Base-by-base conservation (phyloP, 495 filamentous ascomycete genomes). In the Penicillium soppii region DNA sequence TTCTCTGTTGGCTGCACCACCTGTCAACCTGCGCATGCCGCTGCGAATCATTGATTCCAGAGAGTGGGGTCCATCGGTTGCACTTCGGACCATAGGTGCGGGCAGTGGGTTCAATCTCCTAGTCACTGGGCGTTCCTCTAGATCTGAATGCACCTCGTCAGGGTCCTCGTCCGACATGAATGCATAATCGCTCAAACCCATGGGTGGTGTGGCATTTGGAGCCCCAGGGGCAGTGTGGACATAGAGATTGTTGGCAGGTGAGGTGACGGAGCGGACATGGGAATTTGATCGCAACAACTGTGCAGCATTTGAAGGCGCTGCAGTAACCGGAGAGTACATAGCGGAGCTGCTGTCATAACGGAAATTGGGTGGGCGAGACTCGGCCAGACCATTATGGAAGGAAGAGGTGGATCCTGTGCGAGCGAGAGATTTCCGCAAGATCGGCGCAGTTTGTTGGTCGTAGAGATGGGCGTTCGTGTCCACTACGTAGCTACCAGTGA, bases 391-490 rank as follows among this genome's bases (percentile, higher is more conserved):
- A 58, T 89, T 92, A 51, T 96, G 91, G 65, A 98, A 92, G 0
- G 90, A 94, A 0, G 84, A 81, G 4, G 82, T 78, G 29, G 85
- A 90, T 19, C 82, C 78, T 13, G 86, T 89, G 16, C 85, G 77
- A 10, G 78, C 82, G 26, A 92, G 78, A 0, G 89, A 92, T 56
- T 91, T 89, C 55, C 90, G 85, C 13, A 97, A 72, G 45, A 98
- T 96, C 0, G 94, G 94, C 3, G 92, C 80, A 10, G 92, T 95
- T 59, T 95, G 88, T 61, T 92, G 92, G 62, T 97, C 92, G 64
- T 98, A 97, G 3, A 97, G 76, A 62, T 90, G 86, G 10, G 91
- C 90, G 15, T 84, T 87, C 25, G 84, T 85, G 51, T 95, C 91
- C 29, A 83, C 91, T 29, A 83, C 83, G 40, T 86, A 65, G 72